Evolutionary conservation across 1,139 yeast genomes (phyloP), one percentile per base, ranked within the genome.

Genomic region (Pichia kudriavzevii): DNA sequence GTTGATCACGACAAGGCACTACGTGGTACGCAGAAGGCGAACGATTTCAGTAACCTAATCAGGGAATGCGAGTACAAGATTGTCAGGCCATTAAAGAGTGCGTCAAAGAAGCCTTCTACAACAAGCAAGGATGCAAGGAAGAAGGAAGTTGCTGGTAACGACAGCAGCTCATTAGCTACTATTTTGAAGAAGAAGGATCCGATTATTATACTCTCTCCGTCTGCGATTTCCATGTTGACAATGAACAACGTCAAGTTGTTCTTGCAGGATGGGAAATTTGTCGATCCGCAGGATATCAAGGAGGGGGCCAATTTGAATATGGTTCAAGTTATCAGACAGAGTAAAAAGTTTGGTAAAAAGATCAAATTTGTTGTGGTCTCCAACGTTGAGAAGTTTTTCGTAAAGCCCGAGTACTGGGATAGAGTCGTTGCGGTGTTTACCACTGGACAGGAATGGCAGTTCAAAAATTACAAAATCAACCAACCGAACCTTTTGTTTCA

Each of bases 371-470:
- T 82, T 50, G 83, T 91, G 34, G 96, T 87, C 18, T 94, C 84
- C 55, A 82, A 82, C 41, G 87, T 87, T 6, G 94, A 87, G 38
- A 72, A 79, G 59, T 88, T 93, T 63, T 88, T 91, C 64, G 79
- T 82, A 18, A 88, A 87, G 54, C 95, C 95, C 4, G 98, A 91
- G 53, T 87, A 93, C 59, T 91, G 99, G 99, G 85, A 80, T 50
- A 70, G 98, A 40, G 96, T 93, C 2, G 83, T 91, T 32, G 97
- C 95, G 0, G 84, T 91, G 23, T 82, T 91, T 62, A 91, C 95
- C 12, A 91, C 97, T 2, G 98, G 99, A 13, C 98, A 91, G 61
- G 70, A 79, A 35, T 91, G 99, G 99, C 99, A 91, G 61, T 84
- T 91, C 60, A 75, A 83, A 50, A 76, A 79, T 50, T 91, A 91